phyloP scores from a whole-genome alignment of 768 basidiomycete genomes.

The Podaxis mareebaensis region DNA sequence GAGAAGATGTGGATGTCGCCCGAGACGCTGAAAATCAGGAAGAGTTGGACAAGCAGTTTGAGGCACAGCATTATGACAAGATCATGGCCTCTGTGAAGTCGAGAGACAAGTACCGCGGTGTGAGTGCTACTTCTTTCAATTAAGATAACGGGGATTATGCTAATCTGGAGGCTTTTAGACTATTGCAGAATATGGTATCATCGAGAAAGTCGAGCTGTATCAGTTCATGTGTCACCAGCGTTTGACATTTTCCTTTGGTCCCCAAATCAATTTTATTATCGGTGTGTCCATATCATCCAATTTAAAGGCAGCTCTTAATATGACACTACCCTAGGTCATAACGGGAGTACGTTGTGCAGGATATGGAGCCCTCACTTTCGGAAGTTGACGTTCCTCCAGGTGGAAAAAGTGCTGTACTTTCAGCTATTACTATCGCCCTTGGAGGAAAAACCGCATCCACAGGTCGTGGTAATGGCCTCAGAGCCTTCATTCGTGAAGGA shows the following conservation, averaged over 20 bases:
- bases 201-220: slow-evolving; percentile 81
- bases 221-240: slow-evolving; percentile 97
- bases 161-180: slow-evolving; percentile 42
- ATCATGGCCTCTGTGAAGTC: slow-evolving; percentile 11
- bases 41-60: slow-evolving; percentile 12
- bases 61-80: slow-evolving; percentile 10
- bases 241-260: slow-evolving; percentile 82
- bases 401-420: slow-evolving; percentile 93
- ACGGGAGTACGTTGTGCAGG: slow-evolving; percentile 71
- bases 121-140: neutral
- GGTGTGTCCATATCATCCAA: slow-evolving; percentile 40
- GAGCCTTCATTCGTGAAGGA: slow-evolving; percentile 84
- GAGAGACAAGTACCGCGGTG: slow-evolving; percentile 8
- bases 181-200: slow-evolving; percentile 84
- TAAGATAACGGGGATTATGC: neutral
- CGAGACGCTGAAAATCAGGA: slow-evolving; percentile 9
- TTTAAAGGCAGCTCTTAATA: neutral
- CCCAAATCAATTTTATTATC: slow-evolving; percentile 97
- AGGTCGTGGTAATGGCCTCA: slow-evolving; percentile 83
- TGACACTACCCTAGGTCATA: slow-evolving; percentile 59
- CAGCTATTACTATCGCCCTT: slow-evolving; percentile 89
- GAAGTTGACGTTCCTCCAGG: slow-evolving; percentile 44
- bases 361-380: neutral
- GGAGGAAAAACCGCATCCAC: slow-evolving; percentile 93
- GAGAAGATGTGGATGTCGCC: neutral